Percentiles rank a stretch among this genome's conserved stretches.
phyloP scores from a whole-genome alignment of 352 stramenopile species.

The Pythium aristosporum region DNA sequence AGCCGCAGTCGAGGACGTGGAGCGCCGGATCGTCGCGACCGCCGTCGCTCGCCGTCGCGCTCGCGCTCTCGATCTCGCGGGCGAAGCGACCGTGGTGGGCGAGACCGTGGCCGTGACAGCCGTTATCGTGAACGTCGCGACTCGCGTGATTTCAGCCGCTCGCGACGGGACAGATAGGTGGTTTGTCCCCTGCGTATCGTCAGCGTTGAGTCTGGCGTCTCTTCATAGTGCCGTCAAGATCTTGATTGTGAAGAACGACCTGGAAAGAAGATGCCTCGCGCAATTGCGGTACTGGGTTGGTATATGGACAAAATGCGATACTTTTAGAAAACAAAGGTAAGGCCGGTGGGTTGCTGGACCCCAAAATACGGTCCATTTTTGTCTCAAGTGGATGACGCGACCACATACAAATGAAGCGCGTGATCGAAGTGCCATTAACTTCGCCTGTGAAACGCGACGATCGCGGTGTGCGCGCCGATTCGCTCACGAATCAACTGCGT shows the following conservation, averaged over 20 bases:
- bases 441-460: conserved; percentile 18
- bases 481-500: conserved; percentile 44
- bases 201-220: no score
- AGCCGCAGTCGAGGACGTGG: conserved; percentile 25
- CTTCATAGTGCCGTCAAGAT: background rate
- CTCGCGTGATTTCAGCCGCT: conserved; percentile 41
- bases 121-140: conserved; percentile 44
- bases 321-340: conserved; percentile 14
- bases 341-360: background rate
- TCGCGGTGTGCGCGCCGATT: conserved; percentile 41
- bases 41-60: conserved; percentile 35
- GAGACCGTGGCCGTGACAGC: conserved; percentile 37
- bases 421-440: conserved; percentile 6
- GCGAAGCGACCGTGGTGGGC: conserved; percentile 27
- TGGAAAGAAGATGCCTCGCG: background rate
- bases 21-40: conserved; percentile 27
- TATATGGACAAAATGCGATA: conserved; percentile 17
- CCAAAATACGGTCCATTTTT: conserved; percentile 6
- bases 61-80: conserved; percentile 43
- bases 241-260: background rate
- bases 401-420: conserved; percentile 12
- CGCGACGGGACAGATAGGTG: conserved; percentile 27
- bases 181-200: no score
- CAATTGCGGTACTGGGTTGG: background rate
- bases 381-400: conserved; percentile 8